Evolutionary conservation across 2,329 filamentous ascomycete species (phyloP).

Genomic region (Colletotrichum eremochloae): DNA sequence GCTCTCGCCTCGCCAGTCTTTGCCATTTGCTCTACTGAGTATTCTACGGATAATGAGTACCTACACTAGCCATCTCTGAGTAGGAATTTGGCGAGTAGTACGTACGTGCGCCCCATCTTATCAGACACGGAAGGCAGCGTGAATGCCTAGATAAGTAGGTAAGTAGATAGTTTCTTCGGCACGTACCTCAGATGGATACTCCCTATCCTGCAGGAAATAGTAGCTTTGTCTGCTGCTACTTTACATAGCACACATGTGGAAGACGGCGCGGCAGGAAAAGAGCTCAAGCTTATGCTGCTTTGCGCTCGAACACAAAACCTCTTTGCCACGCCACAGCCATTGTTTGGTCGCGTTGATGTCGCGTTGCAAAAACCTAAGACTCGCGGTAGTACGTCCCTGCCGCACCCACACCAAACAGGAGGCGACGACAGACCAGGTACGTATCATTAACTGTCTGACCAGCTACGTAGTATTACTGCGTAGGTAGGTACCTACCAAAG

Average conservation of each 20-base stretch:
- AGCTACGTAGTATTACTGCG: no score
- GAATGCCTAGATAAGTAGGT: background rate
- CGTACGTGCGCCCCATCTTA: background rate
- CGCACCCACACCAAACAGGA: background rate
- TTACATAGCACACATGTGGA: no score
- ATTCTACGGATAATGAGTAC: no score
- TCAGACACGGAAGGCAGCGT: background rate
- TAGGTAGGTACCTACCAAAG: no score
- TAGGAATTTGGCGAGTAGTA: background rate
- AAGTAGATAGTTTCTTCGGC: no score
- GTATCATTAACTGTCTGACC: no score
- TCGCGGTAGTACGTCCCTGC: constrained; percentile 7
- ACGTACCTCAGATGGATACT: no score
- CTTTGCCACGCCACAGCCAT: background rate
- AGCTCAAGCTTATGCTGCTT: background rate
- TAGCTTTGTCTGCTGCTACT: background rate
- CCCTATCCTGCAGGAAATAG: no score
- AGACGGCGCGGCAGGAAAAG: background rate
- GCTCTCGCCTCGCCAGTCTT: constrained; percentile 13
- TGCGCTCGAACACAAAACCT: background rate
- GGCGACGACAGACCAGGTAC: background rate
- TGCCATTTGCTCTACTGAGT: constrained; percentile 2
- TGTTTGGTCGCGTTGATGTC: constrained; percentile 23
- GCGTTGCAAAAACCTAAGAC: constrained; percentile 9
- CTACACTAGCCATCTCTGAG: no score